Evolutionary conservation across 1,284 basidiomycete species (phyloP).

Genomic region (Takashimella tepidaria): DNA sequence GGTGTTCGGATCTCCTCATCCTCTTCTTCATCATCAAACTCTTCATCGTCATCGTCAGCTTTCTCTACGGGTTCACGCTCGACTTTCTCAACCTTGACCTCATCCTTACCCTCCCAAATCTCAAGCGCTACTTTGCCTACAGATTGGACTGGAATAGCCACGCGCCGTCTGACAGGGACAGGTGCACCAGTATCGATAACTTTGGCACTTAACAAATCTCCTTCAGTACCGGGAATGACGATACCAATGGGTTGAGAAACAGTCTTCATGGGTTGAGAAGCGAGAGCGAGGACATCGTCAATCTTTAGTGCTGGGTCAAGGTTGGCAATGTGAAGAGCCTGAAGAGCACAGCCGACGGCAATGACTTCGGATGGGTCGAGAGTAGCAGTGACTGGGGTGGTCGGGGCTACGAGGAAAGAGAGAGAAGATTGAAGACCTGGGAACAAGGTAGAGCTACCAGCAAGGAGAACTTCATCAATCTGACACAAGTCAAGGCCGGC

Average conservation of each 20-base stretch:
- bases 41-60: slow-evolving; percentile 34
- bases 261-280: slow-evolving; percentile 52
- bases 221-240: slow-evolving; percentile 62
- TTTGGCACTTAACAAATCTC: slow-evolving; percentile 53
- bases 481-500: slow-evolving; percentile 68
- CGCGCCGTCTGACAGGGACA: slow-evolving; percentile 67
- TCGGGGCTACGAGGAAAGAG: slow-evolving; percentile 63
- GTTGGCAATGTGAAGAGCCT: slow-evolving; percentile 65
- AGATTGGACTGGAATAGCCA: slow-evolving; percentile 65
- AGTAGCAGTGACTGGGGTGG: slow-evolving; percentile 54
- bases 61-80: slow-evolving; percentile 40
- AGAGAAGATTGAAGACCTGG: slow-evolving; percentile 78
- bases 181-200: slow-evolving; percentile 68
- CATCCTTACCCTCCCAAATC: slow-evolving; percentile 81
- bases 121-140: slow-evolving; percentile 64
- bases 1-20: slow-evolving; percentile 64
- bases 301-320: slow-evolving; percentile 49
- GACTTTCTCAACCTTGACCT: slow-evolving; percentile 68
- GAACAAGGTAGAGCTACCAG: slow-evolving; percentile 80
- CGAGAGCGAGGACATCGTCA: slow-evolving; percentile 52
- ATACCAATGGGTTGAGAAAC: slow-evolving; percentile 71
- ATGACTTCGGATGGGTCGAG: slow-evolving; percentile 85
- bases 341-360: slow-evolving; percentile 80
- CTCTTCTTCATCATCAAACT: slow-evolving; percentile 51
- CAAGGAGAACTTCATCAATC: slow-evolving; percentile 85